A percentile compares a stretch with the other conserved stretches of the same genome.
Evolutionary conservation across 1,284 basidiomycete genomes (phyloP).

Genomic region (Vanrija pseudolonga): DNA sequence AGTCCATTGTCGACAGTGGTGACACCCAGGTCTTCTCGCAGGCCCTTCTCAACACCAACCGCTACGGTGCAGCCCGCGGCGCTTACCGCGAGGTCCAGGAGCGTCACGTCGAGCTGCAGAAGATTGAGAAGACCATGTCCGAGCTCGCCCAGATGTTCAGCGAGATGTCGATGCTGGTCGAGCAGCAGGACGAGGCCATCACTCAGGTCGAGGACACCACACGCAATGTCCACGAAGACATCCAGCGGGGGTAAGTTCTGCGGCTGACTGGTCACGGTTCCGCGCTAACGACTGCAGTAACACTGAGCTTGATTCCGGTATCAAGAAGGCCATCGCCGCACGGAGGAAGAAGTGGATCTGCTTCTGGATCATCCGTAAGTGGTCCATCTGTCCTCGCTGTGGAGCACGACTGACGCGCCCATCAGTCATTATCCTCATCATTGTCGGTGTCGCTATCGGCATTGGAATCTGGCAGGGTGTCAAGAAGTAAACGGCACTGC

Average conservation of each 20-base stretch:
- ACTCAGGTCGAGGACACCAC: slow-evolving; percentile 63
- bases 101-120: slow-evolving; percentile 79
- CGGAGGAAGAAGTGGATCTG: slow-evolving; percentile 78
- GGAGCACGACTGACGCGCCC: neutral
- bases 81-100: slow-evolving; percentile 89
- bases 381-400: neutral
- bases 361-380: slow-evolving; percentile 57
- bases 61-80: slow-evolving; percentile 76
- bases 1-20: slow-evolving; percentile 69
- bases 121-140: slow-evolving; percentile 62
- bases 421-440: slow-evolving; percentile 1
- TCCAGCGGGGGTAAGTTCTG: slow-evolving; percentile 61
- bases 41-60: slow-evolving; percentile 76
- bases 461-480: too few relatives aligned
- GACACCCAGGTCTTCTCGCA: slow-evolving; percentile 81
- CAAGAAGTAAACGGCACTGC: too few relatives aligned
- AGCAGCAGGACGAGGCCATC: slow-evolving; percentile 74
- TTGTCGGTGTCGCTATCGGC: slow-evolving; percentile 14
- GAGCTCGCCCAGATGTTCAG: slow-evolving; percentile 85
- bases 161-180: slow-evolving; percentile 78
- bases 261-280: neutral
- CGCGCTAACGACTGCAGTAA: slow-evolving; percentile 51
- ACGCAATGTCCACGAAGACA: slow-evolving; percentile 61
- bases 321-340: slow-evolving; percentile 69
- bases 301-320: slow-evolving; percentile 66